Percentiles rank a stretch among this genome's conserved stretches.
Conservation (phyloP, 2,329 filamentous ascomycete genomes). For the Colletotrichum gloeosporioides region DNA sequence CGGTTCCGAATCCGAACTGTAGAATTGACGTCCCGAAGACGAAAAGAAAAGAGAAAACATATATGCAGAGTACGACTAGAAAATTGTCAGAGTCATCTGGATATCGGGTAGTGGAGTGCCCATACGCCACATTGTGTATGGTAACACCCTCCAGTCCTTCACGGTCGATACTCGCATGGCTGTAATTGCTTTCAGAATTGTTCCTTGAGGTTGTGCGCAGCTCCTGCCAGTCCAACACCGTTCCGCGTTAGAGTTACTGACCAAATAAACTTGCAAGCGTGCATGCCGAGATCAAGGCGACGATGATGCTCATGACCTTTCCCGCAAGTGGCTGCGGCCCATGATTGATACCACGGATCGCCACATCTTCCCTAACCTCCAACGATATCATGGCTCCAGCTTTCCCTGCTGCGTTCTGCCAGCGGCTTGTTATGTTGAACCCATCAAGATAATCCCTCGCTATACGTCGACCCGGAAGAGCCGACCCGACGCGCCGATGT, state of each 20-base stretch:
- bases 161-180: background rate
- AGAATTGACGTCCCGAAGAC: slow-evolving; percentile 14
- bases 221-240: background rate
- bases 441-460: background rate
- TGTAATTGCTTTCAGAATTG: background rate
- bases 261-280: background rate
- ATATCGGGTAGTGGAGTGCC: fast-evolving
- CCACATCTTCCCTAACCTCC: background rate
- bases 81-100: background rate
- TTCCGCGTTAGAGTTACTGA: background rate
- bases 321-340: background rate
- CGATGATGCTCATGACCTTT: slow-evolving; percentile 10
- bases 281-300: slow-evolving; percentile 12
- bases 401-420: background rate
- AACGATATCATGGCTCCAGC: background rate
- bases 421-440: background rate
- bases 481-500: background rate
- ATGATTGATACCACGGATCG: slow-evolving; percentile 4
- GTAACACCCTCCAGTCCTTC: slow-evolving; percentile 7
- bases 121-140: slow-evolving; percentile 18
- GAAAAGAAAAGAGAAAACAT: slow-evolving; percentile 10
- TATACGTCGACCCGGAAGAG: background rate
- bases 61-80: background rate
- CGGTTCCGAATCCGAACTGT: slow-evolving; percentile 11
- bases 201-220: background rate